Evolutionary conservation across 2,329 filamentous ascomycete species (phyloP).

Genomic region (Botryosphaeria agaves): DNA sequence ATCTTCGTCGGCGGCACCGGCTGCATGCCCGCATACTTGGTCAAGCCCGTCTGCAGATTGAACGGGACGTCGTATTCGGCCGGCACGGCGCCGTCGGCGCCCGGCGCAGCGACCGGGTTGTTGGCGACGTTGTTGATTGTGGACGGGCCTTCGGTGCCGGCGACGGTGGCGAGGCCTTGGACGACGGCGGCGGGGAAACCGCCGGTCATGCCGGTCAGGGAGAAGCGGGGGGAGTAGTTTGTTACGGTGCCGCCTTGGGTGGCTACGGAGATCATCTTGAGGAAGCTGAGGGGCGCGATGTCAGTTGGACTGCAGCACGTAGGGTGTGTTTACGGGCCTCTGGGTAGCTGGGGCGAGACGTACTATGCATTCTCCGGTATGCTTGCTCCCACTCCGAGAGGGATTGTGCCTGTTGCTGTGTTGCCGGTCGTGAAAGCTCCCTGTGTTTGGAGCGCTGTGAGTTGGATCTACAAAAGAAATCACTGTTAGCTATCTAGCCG

Average conservation of each 20-base stretch:
- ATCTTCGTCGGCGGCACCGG: conserved; percentile 41
- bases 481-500: neutral
- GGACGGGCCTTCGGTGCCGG: conserved; percentile 20
- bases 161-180: conserved; percentile 15
- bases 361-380: conserved; percentile 41
- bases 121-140: conserved; percentile 15
- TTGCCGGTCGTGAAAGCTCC: conserved; percentile 22
- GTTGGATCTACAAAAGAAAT: conserved; percentile 17
- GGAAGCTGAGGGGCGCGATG: conserved; percentile 28
- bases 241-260: conserved; percentile 36
- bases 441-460: conserved; percentile 21
- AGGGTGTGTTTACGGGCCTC: neutral
- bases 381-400: conserved; percentile 23
- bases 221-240: conserved; percentile 46
- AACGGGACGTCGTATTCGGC: conserved; percentile 33
- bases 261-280: conserved; percentile 39
- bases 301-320: neutral
- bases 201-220: conserved; percentile 46
- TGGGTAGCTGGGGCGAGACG: conserved; percentile 9
- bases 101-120: conserved; percentile 6
- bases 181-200: conserved; percentile 29
- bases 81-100: conserved; percentile 6
- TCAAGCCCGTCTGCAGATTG: conserved; percentile 36
- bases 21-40: conserved; percentile 44
- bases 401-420: conserved; percentile 25